These are phyloP conservation scores for Termitomyces sp. DNA, from an alignment of 768 basidiomycete genomes.

Conservation along the genomic window DNA sequence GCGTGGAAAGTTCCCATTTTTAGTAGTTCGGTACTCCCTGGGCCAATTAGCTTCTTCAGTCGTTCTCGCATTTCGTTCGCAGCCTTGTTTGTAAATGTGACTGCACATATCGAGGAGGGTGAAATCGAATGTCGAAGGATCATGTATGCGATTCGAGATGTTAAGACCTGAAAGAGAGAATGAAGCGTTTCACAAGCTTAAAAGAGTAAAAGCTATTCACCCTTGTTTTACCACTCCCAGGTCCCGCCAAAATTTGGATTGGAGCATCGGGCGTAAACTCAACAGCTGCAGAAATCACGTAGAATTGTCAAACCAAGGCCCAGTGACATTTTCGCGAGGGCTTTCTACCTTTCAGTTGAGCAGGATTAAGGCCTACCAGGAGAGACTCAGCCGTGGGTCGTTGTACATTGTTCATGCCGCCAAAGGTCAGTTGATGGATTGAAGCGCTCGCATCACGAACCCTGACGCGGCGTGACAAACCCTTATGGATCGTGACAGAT, in stretches of 20 bases:
- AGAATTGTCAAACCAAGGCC: not conserved
- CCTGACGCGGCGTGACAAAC: not conserved
- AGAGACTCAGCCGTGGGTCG: constrained; percentile 46
- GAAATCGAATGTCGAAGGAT: constrained; percentile 47
- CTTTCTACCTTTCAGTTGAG: constrained; percentile 12
- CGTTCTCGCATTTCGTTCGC: constrained; percentile 83
- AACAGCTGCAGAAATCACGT: constrained; percentile 46
- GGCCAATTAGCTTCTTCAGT: constrained; percentile 64
- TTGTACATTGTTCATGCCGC: not conserved
- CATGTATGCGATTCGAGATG: constrained; percentile 64
- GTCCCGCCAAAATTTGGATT: constrained; percentile 80
- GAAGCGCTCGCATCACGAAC: too few species aligned
- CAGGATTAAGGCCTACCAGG: constrained; percentile 7
- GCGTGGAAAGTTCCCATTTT: constrained; percentile 79
- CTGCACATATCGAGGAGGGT: constrained; percentile 65
- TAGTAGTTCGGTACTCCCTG: constrained; percentile 46
- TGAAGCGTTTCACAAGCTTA: not conserved
- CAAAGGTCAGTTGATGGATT: not conserved
- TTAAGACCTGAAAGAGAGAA: constrained; percentile 44
- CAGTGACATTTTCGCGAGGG: constrained; percentile 14
- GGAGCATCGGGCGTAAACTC: constrained; percentile 57
- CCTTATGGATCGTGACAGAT: not conserved
- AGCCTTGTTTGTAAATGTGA: constrained; percentile 90
- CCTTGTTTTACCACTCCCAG: constrained; percentile 71
- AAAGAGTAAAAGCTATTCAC: constrained; percentile 18